Evolutionary conservation across 805 yeast species (phyloP).

Genomic region (Saccharomycopsis fodiens): DNA sequence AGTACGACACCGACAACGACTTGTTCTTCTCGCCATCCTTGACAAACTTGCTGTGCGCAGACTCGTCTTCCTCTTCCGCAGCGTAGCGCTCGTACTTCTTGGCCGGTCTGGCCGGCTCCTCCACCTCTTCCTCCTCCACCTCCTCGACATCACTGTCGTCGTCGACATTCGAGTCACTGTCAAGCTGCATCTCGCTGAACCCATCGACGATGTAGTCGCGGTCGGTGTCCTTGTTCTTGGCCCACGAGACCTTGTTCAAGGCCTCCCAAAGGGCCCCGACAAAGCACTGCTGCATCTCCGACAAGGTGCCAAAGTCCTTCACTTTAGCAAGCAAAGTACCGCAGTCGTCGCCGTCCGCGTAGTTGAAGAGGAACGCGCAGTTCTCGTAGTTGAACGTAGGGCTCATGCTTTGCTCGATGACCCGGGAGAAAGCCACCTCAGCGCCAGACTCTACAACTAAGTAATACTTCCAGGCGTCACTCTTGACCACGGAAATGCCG

Average conservation of each 20-base stretch:
- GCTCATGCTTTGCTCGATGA: slow-evolving; percentile 43
- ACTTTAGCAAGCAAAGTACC: slow-evolving; percentile 63
- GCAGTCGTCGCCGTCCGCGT: slow-evolving; percentile 30
- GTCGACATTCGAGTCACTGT: slow-evolving; percentile 28
- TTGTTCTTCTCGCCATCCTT: slow-evolving; percentile 41
- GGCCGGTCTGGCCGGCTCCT: slow-evolving; percentile 25
- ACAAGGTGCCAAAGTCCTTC: slow-evolving; percentile 31
- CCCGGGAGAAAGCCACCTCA: slow-evolving; percentile 19
- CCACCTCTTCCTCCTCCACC: slow-evolving; percentile 28
- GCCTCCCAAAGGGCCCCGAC: slow-evolving; percentile 56
- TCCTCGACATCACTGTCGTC: slow-evolving; percentile 24
- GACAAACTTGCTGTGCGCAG: slow-evolving; percentile 19
- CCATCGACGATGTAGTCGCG: slow-evolving; percentile 52
- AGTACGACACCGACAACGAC: slow-evolving; percentile 62
- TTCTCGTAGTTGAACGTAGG: slow-evolving; percentile 57
- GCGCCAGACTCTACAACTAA: slow-evolving; percentile 32
- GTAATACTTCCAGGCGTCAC: slow-evolving; percentile 45
- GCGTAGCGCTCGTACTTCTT: slow-evolving; percentile 27
- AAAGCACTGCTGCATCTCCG: slow-evolving; percentile 44
- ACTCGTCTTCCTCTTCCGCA: slow-evolving; percentile 32
- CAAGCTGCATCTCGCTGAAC: slow-evolving; percentile 35
- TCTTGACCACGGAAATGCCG: slow-evolving; percentile 34
- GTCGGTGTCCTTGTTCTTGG: slow-evolving; percentile 34
- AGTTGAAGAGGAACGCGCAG: slow-evolving; percentile 59
- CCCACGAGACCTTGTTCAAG: slow-evolving; percentile 44